These are phyloP conservation scores for Lentinula novae-zelandiae DNA, from an alignment of 1,284 basidiomycete species.

Conservation along the genomic window DNA sequence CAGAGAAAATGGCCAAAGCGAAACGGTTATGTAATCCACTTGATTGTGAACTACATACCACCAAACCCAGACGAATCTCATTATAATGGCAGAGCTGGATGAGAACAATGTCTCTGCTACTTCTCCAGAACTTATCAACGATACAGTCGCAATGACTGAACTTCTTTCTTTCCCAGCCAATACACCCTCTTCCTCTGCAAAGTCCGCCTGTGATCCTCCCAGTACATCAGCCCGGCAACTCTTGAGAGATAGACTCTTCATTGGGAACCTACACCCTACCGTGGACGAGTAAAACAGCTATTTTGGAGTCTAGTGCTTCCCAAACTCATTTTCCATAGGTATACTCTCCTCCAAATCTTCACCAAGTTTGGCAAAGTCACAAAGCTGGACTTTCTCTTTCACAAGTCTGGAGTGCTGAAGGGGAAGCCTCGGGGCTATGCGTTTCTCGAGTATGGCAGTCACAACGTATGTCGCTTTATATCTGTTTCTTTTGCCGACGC, in stretches of 20 bases:
- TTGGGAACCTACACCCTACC: slow-evolving; percentile 85
- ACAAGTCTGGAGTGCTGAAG: slow-evolving; percentile 85
- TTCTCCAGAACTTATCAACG: neutral
- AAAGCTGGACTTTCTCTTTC: slow-evolving; percentile 92
- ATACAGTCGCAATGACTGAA: neutral
- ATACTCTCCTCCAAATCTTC: slow-evolving; percentile 86
- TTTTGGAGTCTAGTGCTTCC: neutral
- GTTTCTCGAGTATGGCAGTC: slow-evolving; percentile 82
- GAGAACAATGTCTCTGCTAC: neutral
- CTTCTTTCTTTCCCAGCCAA: neutral
- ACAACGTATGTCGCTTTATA: slow-evolving; percentile 62
- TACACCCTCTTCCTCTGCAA: neutral
- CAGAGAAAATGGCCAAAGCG: too few species aligned
- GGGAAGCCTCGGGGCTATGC: slow-evolving; percentile 96
- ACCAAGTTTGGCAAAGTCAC: slow-evolving; percentile 88
- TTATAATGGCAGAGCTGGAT: too few species aligned
- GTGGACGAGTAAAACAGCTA: slow-evolving; percentile 78
- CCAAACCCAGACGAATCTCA: too few species aligned
- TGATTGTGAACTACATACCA: too few species aligned
- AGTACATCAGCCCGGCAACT: slow-evolving; percentile 22
- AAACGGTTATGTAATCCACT: neutral
- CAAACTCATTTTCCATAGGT: slow-evolving; percentile 42
- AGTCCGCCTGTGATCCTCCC: too few species aligned
- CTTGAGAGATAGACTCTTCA: slow-evolving; percentile 75
- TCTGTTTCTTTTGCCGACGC: slow-evolving; percentile 14